phyloP scores from a whole-genome alignment of 495 filamentous ascomycete genomes.

The Trichodelitschia bisporula region DNA sequence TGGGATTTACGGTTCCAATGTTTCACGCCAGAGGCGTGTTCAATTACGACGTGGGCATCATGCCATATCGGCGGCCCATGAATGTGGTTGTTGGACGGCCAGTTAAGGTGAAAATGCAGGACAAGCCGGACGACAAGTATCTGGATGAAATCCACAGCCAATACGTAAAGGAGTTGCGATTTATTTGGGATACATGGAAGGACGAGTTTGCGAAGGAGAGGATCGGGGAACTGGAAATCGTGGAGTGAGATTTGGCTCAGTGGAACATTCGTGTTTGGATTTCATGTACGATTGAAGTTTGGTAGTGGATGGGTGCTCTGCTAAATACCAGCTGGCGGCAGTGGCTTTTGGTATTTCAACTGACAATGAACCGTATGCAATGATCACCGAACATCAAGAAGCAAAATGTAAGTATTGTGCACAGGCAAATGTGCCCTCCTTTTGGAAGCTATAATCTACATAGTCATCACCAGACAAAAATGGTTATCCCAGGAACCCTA shows the following conservation, averaged over 20 bases:
- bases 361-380: too few relatives aligned
- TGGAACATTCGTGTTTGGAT: too few relatives aligned
- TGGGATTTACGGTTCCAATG: slow-evolving; percentile 85
- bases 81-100: slow-evolving; percentile 75
- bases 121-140: slow-evolving; percentile 40
- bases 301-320: too few relatives aligned
- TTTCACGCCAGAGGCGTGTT: slow-evolving; percentile 83
- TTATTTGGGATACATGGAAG: slow-evolving; percentile 74
- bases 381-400: too few relatives aligned
- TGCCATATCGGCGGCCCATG: slow-evolving; percentile 73
- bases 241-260: slow-evolving; percentile 26
- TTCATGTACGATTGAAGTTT: too few relatives aligned
- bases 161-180: slow-evolving; percentile 57
- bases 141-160: slow-evolving; percentile 52
- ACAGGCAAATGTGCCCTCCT: too few relatives aligned
- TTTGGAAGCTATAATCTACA: too few relatives aligned
- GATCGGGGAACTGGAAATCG: slow-evolving; percentile 49
- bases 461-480: too few relatives aligned
- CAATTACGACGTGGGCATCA: slow-evolving; percentile 88
- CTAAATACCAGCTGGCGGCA: too few relatives aligned
- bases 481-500: too few relatives aligned
- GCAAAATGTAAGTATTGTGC: too few relatives aligned
- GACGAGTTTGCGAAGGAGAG: slow-evolving; percentile 56
- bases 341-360: too few relatives aligned
- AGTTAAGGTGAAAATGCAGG: slow-evolving; percentile 38